Evolutionary conservation across 192 early-diverging fungal species (phyloP), one percentile per base, ranked within the genome.

Genomic region (Coemansia sp.): DNA sequence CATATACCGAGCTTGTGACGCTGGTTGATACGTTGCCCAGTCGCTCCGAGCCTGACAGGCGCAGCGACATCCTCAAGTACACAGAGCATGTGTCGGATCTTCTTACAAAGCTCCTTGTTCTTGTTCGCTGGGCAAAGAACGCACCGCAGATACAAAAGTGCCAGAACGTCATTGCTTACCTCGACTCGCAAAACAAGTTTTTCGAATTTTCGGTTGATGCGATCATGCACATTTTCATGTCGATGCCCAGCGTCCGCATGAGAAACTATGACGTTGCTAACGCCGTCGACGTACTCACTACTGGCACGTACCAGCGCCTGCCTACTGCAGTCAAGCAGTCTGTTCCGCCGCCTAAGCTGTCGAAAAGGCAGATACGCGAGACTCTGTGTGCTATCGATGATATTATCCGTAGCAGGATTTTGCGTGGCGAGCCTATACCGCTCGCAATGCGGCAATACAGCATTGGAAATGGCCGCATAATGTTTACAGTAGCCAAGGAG

Each of bases 241-340:
- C 76, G 33, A 79, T 87, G 79, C 79, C 74, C 42, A 67, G 77
- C 42, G 86, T 85, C 52, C 69, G 92, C 38, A 87, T 91, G 63
- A 85, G 90, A 29, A 90, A 88, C 79, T 93, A 87, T 61, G 94
- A 96, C 71, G 84, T 96, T 23, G 64, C 77, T 33, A 94, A 90
- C 20, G 92, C 93, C 0, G 84, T 94, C 9, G 93, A 95, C 66
- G 88, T 96, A 17, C 83, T 96, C 53, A 91, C 91, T 5, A 90
- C 89, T 5, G 92, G 94, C 41, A 85, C 85, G 22, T 96, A 94
- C 65, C 87, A 89, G 53, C 84, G 90, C 5, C 80, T 96, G 59
- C 94, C 94, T 2, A 70, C 75, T 3, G 86, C 87, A 34, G 89
- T 94, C 33, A 88, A 90, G 73, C 88, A 90, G 52, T 73, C 81